Evolutionary conservation across 169 alveolate species (phyloP).

Genomic region (Blepharisma undulans): DNA sequence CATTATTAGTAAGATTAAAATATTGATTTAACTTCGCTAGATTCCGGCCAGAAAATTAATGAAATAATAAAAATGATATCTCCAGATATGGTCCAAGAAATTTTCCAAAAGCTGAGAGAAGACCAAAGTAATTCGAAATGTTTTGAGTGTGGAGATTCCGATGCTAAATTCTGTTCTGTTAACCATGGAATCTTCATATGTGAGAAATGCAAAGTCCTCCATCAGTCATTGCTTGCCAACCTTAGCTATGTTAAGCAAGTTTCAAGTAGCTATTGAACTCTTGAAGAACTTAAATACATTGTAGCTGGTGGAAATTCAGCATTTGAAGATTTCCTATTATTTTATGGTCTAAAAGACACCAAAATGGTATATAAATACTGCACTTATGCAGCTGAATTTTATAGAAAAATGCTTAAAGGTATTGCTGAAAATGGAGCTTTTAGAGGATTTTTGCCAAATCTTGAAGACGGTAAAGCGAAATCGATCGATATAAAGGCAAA

Average conservation of each 20-base stretch:
- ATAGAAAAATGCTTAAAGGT: not conserved
- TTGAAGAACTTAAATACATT: slow-evolving; percentile 74
- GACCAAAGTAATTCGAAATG: not conserved
- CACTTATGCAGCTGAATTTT: slow-evolving; percentile 35
- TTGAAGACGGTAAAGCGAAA: not conserved
- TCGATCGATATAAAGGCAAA: not conserved
- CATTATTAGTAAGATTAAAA: too few relatives aligned
- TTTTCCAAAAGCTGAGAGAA: slow-evolving; percentile 28
- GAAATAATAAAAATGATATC: not conserved
- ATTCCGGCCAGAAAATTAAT: not conserved
- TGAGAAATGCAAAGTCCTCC: slow-evolving; percentile 96
- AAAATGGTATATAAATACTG: not conserved
- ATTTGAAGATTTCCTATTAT: not conserved
- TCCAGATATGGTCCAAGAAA: not conserved
- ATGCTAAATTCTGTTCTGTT: slow-evolving; percentile 96
- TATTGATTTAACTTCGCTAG: not conserved
- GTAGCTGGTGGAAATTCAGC: slow-evolving; percentile 32
- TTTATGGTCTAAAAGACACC: not conserved
- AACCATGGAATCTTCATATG: slow-evolving; percentile 94
- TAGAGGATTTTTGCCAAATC: not conserved
- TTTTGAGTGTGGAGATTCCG: slow-evolving; percentile 64
- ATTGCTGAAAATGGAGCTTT: not conserved
- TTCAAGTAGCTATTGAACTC: slow-evolving; percentile 90
- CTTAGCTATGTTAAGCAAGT: slow-evolving; percentile 91
- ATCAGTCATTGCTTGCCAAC: slow-evolving; percentile 94